phyloP scores from a whole-genome alignment of 805 yeast species.

The Priceomyces castillae region DNA sequence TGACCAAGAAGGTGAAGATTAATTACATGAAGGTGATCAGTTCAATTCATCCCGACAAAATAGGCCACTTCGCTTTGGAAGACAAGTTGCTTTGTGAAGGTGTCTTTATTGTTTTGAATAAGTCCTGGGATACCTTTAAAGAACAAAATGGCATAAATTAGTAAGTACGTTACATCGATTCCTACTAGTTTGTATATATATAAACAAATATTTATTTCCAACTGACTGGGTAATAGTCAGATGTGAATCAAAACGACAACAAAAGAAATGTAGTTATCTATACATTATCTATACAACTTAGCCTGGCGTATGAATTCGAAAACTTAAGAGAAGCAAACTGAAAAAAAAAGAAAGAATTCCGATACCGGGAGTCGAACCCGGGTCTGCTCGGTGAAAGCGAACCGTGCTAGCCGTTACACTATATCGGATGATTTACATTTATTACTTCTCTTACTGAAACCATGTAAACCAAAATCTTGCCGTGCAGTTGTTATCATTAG shows the following conservation, averaged over 20 bases:
- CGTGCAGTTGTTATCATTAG: too few relatives aligned
- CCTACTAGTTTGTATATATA: neutral
- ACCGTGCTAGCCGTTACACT: conserved; percentile 55
- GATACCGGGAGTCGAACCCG: conserved; percentile 89
- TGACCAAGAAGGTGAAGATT: conserved; percentile 86
- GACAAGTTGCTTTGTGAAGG: conserved; percentile 81
- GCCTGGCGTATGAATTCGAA: too few relatives aligned
- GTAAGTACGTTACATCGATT: neutral
- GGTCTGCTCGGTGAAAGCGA: conserved; percentile 54
- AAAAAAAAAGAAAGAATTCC: conserved; percentile 35
- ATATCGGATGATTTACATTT: conserved; percentile 37
- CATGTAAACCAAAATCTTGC: too few relatives aligned
- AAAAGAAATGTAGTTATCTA: too few relatives aligned
- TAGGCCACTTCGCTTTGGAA: conserved; percentile 60
- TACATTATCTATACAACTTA: too few relatives aligned
- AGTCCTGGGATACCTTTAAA: conserved; percentile 87
- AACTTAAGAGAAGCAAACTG: too few relatives aligned
- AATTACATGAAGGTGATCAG: conserved; percentile 79
- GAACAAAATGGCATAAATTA: conserved; percentile 39
- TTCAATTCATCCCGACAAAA: conserved; percentile 81
- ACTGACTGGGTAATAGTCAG: neutral
- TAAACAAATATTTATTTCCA: neutral
- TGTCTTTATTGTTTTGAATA: conserved; percentile 77
- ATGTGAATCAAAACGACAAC: too few relatives aligned
- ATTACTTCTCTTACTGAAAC: too few relatives aligned